Conservation (phyloP, 306 rosid genomes). For the Prunus salicina region DNA sequence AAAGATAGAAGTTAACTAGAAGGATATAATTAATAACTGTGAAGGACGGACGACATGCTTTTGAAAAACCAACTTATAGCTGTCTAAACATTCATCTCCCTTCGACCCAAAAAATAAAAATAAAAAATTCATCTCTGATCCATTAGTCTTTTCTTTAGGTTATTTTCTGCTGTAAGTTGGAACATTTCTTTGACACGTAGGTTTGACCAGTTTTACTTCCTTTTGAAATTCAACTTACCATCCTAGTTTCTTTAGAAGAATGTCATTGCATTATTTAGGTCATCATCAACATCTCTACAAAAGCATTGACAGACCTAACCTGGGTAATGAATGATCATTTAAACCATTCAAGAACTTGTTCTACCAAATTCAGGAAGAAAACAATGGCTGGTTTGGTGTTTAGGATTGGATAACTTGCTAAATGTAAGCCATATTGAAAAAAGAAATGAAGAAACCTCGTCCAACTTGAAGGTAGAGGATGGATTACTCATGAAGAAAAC, state of each 20-base stretch:
- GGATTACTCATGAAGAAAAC: too few relatives aligned
- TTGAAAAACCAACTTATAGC: constrained; percentile 7
- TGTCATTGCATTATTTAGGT: not conserved
- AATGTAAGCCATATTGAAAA: too few relatives aligned
- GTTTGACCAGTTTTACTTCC: not conserved
- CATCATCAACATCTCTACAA: not conserved
- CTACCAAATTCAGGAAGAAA: not conserved
- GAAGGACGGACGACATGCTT: not conserved
- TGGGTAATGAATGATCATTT: not conserved
- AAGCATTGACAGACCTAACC: not conserved
- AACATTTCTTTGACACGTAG: not conserved
- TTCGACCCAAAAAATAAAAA: too few relatives aligned
- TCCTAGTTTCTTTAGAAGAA: not conserved
- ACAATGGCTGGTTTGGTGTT: too few relatives aligned
- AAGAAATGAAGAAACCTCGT: too few relatives aligned
- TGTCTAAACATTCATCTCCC: constrained; percentile 9
- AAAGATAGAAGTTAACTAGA: not conserved
- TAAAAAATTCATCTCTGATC: not conserved
- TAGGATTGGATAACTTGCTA: too few relatives aligned
- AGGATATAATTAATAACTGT: not conserved
- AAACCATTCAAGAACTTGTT: not conserved
- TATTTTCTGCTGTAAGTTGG: not conserved
- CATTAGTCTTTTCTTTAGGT: not conserved
- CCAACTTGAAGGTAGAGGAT: too few relatives aligned
- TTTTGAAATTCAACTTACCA: not conserved